phyloP scores from a whole-genome alignment of 78 protist genomes.

The Pigoraptor vietnamica region DNA sequence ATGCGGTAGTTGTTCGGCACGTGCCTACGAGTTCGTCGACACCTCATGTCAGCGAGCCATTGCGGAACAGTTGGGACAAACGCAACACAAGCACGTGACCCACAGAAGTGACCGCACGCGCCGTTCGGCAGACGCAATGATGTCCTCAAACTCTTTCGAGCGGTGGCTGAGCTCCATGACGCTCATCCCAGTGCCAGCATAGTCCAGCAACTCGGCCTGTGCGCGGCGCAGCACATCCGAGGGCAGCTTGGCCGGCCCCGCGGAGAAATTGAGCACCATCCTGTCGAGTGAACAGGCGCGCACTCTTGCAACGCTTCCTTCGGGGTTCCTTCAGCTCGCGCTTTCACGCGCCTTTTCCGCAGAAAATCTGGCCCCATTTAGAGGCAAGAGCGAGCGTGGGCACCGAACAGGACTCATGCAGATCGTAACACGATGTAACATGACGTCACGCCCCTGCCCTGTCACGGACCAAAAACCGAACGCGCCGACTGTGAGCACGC shows the following conservation, averaged over 20 bases:
- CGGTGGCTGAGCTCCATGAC: slow-evolving; percentile 53
- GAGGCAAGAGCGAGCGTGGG: too few species aligned
- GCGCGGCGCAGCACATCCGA: slow-evolving; percentile 65
- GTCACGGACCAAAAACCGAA: too few species aligned
- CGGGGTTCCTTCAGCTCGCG: too few species aligned
- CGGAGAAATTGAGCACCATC: slow-evolving; percentile 76
- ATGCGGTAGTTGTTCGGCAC: slow-evolving; percentile 84
- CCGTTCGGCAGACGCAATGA: not conserved
- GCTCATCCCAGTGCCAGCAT: slow-evolving; percentile 63
- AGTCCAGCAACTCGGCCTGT: slow-evolving; percentile 64
- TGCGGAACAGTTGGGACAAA: not conserved
- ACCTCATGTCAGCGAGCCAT: not conserved
- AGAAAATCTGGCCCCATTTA: too few species aligned
- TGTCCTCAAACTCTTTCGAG: not conserved
- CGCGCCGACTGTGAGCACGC: too few species aligned
- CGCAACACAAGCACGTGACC: not conserved
- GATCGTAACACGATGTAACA: too few species aligned
- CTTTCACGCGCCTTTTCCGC: too few species aligned
- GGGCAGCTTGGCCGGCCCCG: slow-evolving; percentile 94
- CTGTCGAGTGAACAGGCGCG: too few species aligned
- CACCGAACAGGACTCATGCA: too few species aligned
- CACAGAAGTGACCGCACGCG: not conserved
- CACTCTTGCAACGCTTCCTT: too few species aligned
- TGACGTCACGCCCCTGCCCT: too few species aligned
- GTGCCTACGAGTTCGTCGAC: slow-evolving; percentile 19